Conservation (phyloP, 345 rosid genomes). For the Dimocarpus longan region DNA sequence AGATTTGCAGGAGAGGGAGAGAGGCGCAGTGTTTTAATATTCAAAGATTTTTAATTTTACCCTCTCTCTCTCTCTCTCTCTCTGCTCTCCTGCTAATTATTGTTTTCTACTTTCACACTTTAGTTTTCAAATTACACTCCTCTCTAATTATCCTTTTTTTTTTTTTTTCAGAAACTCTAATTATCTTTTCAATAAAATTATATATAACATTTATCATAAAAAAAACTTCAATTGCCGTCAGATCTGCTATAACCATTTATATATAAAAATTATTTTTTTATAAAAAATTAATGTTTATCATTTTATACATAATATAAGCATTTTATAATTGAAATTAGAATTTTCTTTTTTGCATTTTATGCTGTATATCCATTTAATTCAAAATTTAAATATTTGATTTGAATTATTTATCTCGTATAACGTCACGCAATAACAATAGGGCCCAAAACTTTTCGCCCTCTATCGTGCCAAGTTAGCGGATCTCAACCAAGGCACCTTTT, state of each 20-base stretch:
- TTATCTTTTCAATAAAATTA: neutral
- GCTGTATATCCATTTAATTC: neutral
- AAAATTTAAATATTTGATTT: neutral
- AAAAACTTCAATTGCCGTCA: neutral
- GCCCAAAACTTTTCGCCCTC: neutral
- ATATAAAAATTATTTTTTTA: too few species aligned
- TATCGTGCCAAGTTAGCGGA: too few species aligned
- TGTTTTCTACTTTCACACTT: neutral
- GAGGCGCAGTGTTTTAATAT: neutral
- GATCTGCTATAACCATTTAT: neutral
- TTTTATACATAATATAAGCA: too few species aligned
- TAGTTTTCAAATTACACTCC: neutral
- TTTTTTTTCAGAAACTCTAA: too few species aligned
- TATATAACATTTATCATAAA: too few species aligned
- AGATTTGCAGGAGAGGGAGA: neutral
- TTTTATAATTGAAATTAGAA: too few species aligned
- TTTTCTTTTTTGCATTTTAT: neutral
- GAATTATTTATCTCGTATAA: neutral
- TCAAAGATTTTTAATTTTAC: neutral
- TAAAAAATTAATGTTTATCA: too few species aligned
- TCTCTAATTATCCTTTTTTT: neutral
- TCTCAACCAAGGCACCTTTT: neutral
- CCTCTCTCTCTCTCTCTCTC: neutral
- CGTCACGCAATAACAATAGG: neutral
- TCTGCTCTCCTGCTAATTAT: neutral